Evolutionary conservation across 805 yeast species (phyloP), one percentile per base, ranked within the genome.

Genomic region (Candida germanica): DNA sequence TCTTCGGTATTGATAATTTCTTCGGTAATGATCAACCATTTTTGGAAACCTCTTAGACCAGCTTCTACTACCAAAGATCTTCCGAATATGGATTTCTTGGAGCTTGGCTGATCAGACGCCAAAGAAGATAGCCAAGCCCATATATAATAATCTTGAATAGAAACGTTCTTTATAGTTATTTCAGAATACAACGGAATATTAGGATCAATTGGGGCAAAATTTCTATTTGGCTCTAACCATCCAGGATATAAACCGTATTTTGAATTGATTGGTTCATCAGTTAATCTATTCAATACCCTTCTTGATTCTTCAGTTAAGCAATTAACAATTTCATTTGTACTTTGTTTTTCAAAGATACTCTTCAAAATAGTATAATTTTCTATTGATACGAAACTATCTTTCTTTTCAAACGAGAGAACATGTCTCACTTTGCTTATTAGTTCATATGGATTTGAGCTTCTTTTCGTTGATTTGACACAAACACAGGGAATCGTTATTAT

Each of bases 61-160:
- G 86, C 87, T 48, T 87, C 96, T 35, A 86, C 75, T 5, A 87
- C 86, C 38, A 86, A 69, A 0, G 94, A 80, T 46, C 93, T 73
- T 7, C 96, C 96, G 64, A 87, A 87, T 1, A 81, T 57, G 21
- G 73, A 72, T 55, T 83, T 83, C 47, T 79, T 78, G 16, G 66
- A 58, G 21, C 72, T 67, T 0, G 87, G 76, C 51, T 85, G 83
- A 53, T 87, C 96, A 21, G 79, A 71, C 0, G 86, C 86, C 16
- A 87, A 54, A 2, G 87, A 74, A 1, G 88, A 77, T 51, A 87
- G 66, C 96, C 96, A 87, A 0, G 95, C 76, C 96, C 96, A 87
- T 19, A 87, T 85, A 51, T 81, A 87, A 56, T 83, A 87, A 56
- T 87, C 96, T 56, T 86, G 95, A 13, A 87, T 77, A 5, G 85